Percentiles rank a stretch among this genome's conserved stretches.
phyloP scores from a whole-genome alignment of 305 asterid genomes.

The Rubia tinctorum region DNA sequence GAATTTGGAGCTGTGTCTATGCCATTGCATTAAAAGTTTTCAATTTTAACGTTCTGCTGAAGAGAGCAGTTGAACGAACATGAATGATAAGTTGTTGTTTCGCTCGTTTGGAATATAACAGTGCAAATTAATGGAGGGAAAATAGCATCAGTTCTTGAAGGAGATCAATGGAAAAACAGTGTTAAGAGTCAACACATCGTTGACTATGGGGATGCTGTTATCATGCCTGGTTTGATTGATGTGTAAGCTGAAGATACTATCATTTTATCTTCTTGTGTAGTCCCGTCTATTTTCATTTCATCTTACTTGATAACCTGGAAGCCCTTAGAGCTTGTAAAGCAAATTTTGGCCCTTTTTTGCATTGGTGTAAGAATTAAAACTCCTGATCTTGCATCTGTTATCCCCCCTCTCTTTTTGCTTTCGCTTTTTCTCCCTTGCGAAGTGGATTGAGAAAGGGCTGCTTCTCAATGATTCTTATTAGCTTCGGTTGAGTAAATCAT shows the following conservation, averaged over 20 bases:
- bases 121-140: constrained; percentile 81
- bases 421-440: not conserved
- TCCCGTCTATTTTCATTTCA: not conserved
- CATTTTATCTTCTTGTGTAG: not conserved
- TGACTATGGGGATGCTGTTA: constrained; percentile 80
- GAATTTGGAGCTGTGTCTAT: constrained; percentile 9
- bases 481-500: not conserved
- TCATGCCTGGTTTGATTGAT: constrained; percentile 94
- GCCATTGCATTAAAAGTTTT: not conserved
- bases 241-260: constrained; percentile 56
- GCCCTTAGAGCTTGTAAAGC: not conserved
- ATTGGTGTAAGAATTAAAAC: not conserved
- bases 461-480: constrained; percentile 3
- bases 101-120: constrained; percentile 32
- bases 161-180: constrained; percentile 57
- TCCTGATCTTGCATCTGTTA: not conserved
- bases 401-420: not conserved
- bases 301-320: constrained; percentile 1
- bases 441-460: not conserved
- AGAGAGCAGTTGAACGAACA: not conserved
- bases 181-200: constrained; percentile 43
- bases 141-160: constrained; percentile 65
- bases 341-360: not conserved
- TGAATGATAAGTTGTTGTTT: not conserved
- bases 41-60: not conserved